A percentile compares a stretch with the other conserved stretches of the same genome.
These are phyloP conservation scores for Pleomassaria siparia DNA, from an alignment of 2,329 filamentous ascomycete genomes.

Conservation along the genomic window DNA sequence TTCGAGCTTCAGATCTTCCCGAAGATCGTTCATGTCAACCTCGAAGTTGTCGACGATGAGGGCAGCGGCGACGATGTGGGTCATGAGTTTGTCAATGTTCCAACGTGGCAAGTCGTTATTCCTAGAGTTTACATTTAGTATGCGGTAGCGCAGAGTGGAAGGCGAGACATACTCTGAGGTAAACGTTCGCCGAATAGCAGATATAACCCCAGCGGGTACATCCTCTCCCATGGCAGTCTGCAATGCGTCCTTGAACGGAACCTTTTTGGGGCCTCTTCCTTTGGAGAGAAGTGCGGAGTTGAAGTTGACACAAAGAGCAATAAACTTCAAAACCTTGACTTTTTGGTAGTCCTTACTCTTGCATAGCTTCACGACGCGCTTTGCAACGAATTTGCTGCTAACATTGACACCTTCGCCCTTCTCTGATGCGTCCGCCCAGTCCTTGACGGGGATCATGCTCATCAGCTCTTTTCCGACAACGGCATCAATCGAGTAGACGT, in stretches of 20 bases:
- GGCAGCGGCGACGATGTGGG: slow-evolving; percentile 71
- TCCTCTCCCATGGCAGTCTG: slow-evolving; percentile 60
- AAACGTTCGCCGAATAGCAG: slow-evolving; percentile 62
- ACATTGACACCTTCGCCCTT: slow-evolving; percentile 60
- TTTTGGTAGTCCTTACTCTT: slow-evolving; percentile 53
- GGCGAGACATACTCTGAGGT: slow-evolving; percentile 36
- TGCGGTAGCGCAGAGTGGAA: neutral
- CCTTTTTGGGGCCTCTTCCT: slow-evolving; percentile 43
- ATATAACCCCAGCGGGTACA: slow-evolving; percentile 22
- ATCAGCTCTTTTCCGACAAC: slow-evolving; percentile 70
- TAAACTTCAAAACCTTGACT: slow-evolving; percentile 53
- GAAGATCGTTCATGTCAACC: slow-evolving; percentile 69
- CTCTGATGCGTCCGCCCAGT: slow-evolving; percentile 71
- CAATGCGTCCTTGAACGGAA: slow-evolving; percentile 67
- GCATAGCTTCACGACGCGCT: slow-evolving; percentile 60
- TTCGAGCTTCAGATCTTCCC: slow-evolving; percentile 71
- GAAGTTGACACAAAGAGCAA: slow-evolving; percentile 53
- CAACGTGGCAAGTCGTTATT: slow-evolving; percentile 65
- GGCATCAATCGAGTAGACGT: slow-evolving; percentile 69
- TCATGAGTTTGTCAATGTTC: slow-evolving; percentile 70
- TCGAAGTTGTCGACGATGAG: slow-evolving; percentile 73
- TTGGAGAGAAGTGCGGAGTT: slow-evolving; percentile 42
- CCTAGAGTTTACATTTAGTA: slow-evolving; percentile 21
- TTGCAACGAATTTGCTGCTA: slow-evolving; percentile 65
- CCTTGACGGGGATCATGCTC: slow-evolving; percentile 66